Evolutionary conservation across 805 yeast species (phyloP), one percentile per base, ranked within the genome.

Genomic region (Zygotorulaspora chibaensis): DNA sequence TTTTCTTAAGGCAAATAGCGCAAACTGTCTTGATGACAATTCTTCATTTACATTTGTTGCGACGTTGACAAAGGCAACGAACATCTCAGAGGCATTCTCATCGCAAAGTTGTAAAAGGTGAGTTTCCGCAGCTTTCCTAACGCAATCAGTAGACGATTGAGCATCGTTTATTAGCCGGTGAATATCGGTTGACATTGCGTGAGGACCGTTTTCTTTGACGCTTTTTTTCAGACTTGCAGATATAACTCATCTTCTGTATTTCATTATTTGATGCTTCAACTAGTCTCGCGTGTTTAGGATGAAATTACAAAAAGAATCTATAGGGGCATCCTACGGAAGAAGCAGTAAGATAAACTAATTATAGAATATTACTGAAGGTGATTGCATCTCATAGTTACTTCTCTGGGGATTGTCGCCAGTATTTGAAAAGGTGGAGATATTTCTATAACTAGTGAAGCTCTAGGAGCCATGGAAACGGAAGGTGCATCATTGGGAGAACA

Each of bases 401-500:
- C 33, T 29, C 8, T 29, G 33, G 33, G 33, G 4, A 29, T 8
- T 29, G 33, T 20, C 25, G 25, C 25, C 25, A 20, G 7, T 20
- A 20, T 20, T 20, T 20, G 25, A 7, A 20, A 20, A 20, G 25
- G 25, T 5, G 15, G 25, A 18, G 27, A 20, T 13, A 15, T 4
- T 35, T 18, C 23, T 13, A 35, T 16, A 35, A 15, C 27, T 5
- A 20, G 38, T 35, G 38, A 35, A 15, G 23, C 12, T 20, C 13
- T 38, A 40, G 26, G 18, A 33, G 18, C 17, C 29, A 57, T 54
- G 59, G 47, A 48, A 42, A 45, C 62, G 23, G 80, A 77, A 52
- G 96, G 96, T 35, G 97, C 97, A 5, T 73, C 85, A 7, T 75
- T 75, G 47, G 67, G 76, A 16, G 91, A 91, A 63, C 96, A 87